Evolutionary conservation across 75 land plant species (phyloP), one percentile per base, ranked within the genome.

Genomic region (Pseudotsuga menziesii): DNA sequence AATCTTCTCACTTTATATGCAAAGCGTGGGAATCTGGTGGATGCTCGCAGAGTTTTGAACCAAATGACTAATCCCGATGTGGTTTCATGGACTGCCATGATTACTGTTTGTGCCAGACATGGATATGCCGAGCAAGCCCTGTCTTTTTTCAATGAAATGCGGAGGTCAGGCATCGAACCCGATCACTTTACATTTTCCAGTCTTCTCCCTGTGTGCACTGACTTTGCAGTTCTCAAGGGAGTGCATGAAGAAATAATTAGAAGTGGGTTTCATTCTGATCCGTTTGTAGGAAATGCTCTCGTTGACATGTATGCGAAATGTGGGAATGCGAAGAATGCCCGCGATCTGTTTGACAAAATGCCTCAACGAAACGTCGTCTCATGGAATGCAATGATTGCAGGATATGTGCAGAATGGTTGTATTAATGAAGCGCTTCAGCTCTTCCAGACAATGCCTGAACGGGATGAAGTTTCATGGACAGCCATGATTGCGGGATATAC

Each of bases 81-180:
- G 78, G 93, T 86, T 14, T 70, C 85, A 14, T 84, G 82, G 69
- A 88, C 88, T 6, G 67, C 88, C 3, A 75, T 90, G 90, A 85
- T 90, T 87, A 69, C 76, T 71, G 89, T 85, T 57, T 78, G 83
- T 25, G 79, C 78, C 4, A 73, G 80, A 27, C 39, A 61, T 20
- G 86, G 84, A 26, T 77, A 48, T 32, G 75, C 74, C 27, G 60
- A 75, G 15, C 86, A 85, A 41, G 89, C 92, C 56, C 76, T 90
- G 26, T 35, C 63, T 22, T 20, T 88, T 77, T 88, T 88, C 61
- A 44, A 58, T 4, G 44, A 80, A 80, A 88, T 90, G 92, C 78
- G 66, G 58, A 73, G 56, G 20, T 60, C 15, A 1, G 80, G 85
- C 20, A 60, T 88, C 15, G 29, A 35, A 41, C 82, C 69, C 12